Base-by-base conservation (phyloP, 148 eudicot genomes). In the Chenopodium formosanum region DNA sequence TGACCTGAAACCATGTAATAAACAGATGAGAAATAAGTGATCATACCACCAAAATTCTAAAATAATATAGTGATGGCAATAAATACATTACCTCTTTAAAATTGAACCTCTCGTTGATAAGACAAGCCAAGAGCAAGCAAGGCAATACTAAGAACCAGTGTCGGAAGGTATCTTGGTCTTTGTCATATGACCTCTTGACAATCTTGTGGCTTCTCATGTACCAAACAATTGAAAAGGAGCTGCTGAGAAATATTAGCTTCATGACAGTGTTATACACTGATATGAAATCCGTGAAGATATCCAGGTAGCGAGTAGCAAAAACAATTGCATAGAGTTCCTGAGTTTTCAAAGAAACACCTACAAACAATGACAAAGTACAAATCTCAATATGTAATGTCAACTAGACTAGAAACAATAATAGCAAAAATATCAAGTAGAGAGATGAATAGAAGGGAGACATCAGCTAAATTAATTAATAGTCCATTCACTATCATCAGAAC, bases 241-340 rank as follows among this genome's bases (percentile, higher is more conserved):
- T 92, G 73, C 93, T 92, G 87, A 96, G 84, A 85, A 91, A 96
- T 83, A 96, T 91, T 75, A 96, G 64, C 90, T 96, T 96, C 99
- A 96, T 96, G 65, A 83, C 66, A 56, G 94, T 89, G 81, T 96
- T 96, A 70, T 96, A 96, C 75, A 96, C 83, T 7, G 99, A 96
- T 82, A 92, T 85, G 86, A 86, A 94, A 78, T 87, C 91, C 0
- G 95, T 92, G 79, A 96, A 92, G 65, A 96, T 85, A 86, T 96
- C 99, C 90, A 96, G 81, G 91, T 96, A 96, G 80, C 99, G 99
- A 88, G 95, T 92, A 29, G 91, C 92, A 84, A 94, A 96, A 29
- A 96, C 98, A 82, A 96, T 70, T n/a, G 97, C 95, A 86, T 91
- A 94, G 62, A 96, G 98, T 82, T 96, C 99, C 84, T 96, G 99